phyloP scores from a whole-genome alignment of 345 rosid genomes.

The Syzygium oleosum region DNA sequence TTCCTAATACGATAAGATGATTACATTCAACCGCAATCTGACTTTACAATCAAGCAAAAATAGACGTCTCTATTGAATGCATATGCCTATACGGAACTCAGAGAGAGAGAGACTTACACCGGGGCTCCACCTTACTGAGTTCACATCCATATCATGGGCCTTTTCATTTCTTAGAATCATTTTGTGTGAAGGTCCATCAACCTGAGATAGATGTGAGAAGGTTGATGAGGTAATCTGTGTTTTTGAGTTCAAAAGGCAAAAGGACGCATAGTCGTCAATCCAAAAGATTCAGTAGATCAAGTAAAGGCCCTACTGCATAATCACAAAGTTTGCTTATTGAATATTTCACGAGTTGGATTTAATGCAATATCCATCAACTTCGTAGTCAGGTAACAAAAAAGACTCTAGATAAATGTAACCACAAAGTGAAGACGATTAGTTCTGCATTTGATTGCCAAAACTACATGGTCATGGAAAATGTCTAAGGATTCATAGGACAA shows the following conservation, averaged over 20 bases:
- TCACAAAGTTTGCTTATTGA: neutral
- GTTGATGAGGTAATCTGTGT: neutral
- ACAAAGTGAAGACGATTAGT: neutral
- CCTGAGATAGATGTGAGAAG: constrained; percentile 23
- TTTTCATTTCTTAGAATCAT: constrained; percentile 69
- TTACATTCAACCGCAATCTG: neutral
- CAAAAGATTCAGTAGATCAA: neutral
- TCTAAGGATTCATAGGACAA: neutral
- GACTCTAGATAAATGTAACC: neutral
- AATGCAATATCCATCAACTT: neutral
- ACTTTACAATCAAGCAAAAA: neutral
- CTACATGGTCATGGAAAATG: neutral
- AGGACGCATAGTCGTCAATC: neutral
- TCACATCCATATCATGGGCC: constrained; percentile 88
- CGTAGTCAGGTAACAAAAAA: neutral
- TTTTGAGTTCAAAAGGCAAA: neutral
- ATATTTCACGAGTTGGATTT: neutral
- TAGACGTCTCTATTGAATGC: too few species aligned
- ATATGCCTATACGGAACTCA: neutral
- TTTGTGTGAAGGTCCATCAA: constrained; percentile 55
- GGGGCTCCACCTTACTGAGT: constrained; percentile 73
- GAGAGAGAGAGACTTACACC: constrained; percentile 42
- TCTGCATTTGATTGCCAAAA: neutral
- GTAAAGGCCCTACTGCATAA: neutral
- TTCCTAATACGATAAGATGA: neutral